Base-by-base conservation (phyloP, 306 rosid species). In the Elaeagnus macrophylla region DNA sequence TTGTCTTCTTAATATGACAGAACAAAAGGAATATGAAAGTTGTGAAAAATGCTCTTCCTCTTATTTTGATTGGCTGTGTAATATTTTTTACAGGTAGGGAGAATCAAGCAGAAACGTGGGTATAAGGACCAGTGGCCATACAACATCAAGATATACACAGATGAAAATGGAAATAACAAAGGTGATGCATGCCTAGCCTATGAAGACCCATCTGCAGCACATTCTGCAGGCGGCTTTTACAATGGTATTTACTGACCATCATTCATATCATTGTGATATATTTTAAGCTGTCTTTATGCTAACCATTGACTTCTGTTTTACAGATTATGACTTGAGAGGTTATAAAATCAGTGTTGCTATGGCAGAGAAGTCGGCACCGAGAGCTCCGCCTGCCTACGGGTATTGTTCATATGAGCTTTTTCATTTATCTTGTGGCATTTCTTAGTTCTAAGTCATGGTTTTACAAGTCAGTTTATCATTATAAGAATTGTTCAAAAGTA, bases 91-190 rank as follows among this genome's bases (percentile, higher is more conserved):
- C 39, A 93, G 99, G 94, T 93, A 74, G 99, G 95, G 67, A 87
- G 96, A 71, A 93, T 93, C 73, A 93, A 93, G 66, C 99, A 93
- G 71, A 93, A 93, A 74, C 84, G 99, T 67, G 99, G 99, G 10
- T 93, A 93, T 67, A 93, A 87, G 73, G 99, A 93, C 72, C 99
- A 93, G 65, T 93, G 99, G 99, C 99, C 99, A 48, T 93, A 77
- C 72, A 93, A 93, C 62, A 82, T 93, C 56, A 93, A 84, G 72
- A 82, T 93, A 53, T 93, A 93, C 78, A 84, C 94, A 0, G 99
- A 93, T 59, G 99, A 93, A 45, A 73, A 48, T 44, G 99, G 99
- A 40, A 84, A 84, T 48, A 87, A 93, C 77, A 93, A 93, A 72
- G 99, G 99, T 9, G 99, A 93, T 60, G 99, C 94, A n/a, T 74